Conservation (phyloP, 768 basidiomycete species). For the Rubroboletus pulcherrimus region DNA sequence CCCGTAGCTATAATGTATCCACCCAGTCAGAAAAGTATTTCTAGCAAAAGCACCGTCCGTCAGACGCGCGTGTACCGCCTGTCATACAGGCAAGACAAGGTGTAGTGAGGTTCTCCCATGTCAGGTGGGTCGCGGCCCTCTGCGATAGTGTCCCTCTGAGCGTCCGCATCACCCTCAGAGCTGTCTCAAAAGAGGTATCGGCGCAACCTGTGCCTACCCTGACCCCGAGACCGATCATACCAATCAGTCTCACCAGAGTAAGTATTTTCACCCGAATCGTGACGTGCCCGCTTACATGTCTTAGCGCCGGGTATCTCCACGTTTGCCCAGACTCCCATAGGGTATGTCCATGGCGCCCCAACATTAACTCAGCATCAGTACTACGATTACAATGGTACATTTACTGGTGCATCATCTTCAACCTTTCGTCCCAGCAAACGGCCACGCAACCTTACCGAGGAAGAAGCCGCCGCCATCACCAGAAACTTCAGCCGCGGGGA, state of each 20-base stretch:
- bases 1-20: conserved; percentile 8
- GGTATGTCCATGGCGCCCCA: conserved; percentile 38
- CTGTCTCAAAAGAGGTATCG: conserved; percentile 78
- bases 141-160: conserved; percentile 6
- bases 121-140: conserved; percentile 46
- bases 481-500: conserved; percentile 79
- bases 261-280: conserved; percentile 3
- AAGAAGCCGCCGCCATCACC: conserved; percentile 80
- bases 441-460: conserved; percentile 75
- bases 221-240: conserved; percentile 64
- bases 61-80: conserved; percentile 74
- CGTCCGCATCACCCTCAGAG: conserved; percentile 42
- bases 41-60: conserved; percentile 79
- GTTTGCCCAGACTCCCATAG: conserved; percentile 37
- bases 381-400: conserved; percentile 72
- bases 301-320: conserved; percentile 36
- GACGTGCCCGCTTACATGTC: conserved; percentile 5
- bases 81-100: conserved; percentile 79
- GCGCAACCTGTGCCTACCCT: conserved; percentile 67
- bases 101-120: conserved; percentile 81
- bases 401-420: conserved; percentile 66
- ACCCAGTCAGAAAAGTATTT: conserved; percentile 11
- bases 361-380: conserved; percentile 59
- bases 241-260: conserved; percentile 31
- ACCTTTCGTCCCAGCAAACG: conserved; percentile 80